phyloP scores from a whole-genome alignment of 495 filamentous ascomycete species.

The Halenospora varia region DNA sequence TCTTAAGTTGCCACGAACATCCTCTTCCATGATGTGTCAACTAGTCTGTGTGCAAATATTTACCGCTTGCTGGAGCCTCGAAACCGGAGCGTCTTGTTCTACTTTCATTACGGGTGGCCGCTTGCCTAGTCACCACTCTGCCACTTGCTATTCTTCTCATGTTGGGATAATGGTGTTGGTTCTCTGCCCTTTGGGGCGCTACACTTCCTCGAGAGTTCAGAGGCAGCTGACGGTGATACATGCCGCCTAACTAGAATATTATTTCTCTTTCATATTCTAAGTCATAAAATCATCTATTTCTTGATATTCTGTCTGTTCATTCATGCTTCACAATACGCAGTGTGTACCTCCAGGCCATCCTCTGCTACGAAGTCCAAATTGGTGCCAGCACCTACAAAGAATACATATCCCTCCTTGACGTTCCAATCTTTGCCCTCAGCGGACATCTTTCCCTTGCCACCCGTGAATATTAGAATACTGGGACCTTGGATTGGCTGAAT shows the following conservation, averaged over 20 bases:
- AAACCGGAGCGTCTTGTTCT: slow-evolving; percentile 34
- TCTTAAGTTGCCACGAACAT: slow-evolving; percentile 85
- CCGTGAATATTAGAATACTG: slow-evolving; percentile 60
- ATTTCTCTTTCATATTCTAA: not conserved
- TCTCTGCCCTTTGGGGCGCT: slow-evolving; percentile 9
- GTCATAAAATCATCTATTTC: not conserved
- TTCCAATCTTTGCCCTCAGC: slow-evolving; percentile 48
- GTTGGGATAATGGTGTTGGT: slow-evolving; percentile 16
- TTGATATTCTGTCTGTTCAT: too few species aligned
- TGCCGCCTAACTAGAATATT: not conserved
- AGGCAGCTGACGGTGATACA: slow-evolving; percentile 22
- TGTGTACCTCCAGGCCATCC: slow-evolving; percentile 12
- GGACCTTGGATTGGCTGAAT: slow-evolving; percentile 57
- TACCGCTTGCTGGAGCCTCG: slow-evolving; percentile 39
- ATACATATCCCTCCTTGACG: slow-evolving; percentile 62
- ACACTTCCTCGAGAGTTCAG: slow-evolving; percentile 9
- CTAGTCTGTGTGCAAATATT: slow-evolving; percentile 94
- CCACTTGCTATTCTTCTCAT: slow-evolving; percentile 14
- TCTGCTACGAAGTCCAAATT: slow-evolving; percentile 14
- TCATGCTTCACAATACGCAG: slow-evolving; percentile 19
- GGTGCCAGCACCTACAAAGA: slow-evolving; percentile 48
- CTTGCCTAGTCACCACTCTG: slow-evolving; percentile 24
- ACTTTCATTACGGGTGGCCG: slow-evolving; percentile 23
- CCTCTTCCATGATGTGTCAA: slow-evolving; percentile 74
- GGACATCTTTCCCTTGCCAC: slow-evolving; percentile 55